Conservation (phyloP, 179 eudicot genomes). For the Vitellaria paradoxa region DNA sequence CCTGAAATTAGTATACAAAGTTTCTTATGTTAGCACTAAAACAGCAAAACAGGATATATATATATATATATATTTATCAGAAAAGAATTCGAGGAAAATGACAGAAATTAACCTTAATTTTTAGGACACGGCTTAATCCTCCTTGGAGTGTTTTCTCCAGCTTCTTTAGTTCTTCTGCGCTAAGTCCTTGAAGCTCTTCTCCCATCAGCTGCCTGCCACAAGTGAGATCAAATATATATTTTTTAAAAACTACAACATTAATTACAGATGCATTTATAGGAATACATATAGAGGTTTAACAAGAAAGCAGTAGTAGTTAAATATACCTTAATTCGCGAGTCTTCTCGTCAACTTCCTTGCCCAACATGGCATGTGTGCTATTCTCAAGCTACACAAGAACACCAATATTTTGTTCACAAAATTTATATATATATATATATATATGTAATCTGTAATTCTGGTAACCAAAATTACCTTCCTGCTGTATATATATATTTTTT, state of each 20-base stretch:
- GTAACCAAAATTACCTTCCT: neutral
- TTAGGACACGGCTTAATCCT: constrained; percentile 37
- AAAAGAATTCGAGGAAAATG: neutral
- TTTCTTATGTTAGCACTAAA: neutral
- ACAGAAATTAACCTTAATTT: constrained; percentile 40
- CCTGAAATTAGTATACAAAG: constrained; percentile 28
- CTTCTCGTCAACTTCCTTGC: constrained; percentile 27
- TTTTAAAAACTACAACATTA: neutral
- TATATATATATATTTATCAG: neutral
- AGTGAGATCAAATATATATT: neutral
- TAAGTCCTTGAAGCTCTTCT: constrained; percentile 50
- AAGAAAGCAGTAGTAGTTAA: too few species aligned
- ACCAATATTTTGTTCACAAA: neutral
- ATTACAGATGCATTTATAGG: neutral
- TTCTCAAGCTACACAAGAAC: constrained; percentile 19
- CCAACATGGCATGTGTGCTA: constrained; percentile 12
- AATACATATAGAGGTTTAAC: too few species aligned
- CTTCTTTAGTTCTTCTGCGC: constrained; percentile 38
- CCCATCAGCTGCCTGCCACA: constrained; percentile 45
- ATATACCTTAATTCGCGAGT: constrained; percentile 31
- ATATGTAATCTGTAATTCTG: neutral
- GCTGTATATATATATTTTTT: too few species aligned
- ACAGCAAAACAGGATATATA: neutral
- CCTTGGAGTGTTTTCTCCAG: constrained; percentile 50
- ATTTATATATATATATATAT: neutral